A percentile compares a stretch with the other conserved stretches of the same genome.
Evolutionary conservation across 352 stramenopile genomes (phyloP).

Genomic region (Plasmopara muralis): DNA sequence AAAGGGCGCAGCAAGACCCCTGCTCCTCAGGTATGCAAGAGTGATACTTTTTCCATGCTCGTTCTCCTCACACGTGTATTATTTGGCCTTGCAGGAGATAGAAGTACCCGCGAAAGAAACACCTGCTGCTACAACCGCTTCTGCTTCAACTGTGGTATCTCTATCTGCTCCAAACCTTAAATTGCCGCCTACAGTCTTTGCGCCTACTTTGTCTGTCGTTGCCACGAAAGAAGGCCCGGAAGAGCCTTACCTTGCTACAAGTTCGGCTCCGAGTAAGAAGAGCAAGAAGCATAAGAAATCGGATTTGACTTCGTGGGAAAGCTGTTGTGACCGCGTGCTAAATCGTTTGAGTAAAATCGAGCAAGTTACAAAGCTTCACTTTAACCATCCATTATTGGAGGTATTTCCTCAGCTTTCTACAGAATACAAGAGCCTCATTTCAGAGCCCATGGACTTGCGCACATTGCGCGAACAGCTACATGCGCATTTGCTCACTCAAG

Average conservation of each 20-base stretch:
- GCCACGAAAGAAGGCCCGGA: constrained; percentile 33
- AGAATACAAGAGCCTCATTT: constrained; percentile 61
- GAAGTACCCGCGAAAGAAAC: constrained; percentile 4
- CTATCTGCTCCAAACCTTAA: neutral
- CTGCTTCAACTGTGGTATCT: neutral
- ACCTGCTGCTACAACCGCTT: neutral
- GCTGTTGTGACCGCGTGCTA: constrained; percentile 54
- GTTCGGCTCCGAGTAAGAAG: constrained; percentile 36
- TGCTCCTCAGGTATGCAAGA: constrained; percentile 16
- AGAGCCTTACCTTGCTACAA: constrained; percentile 19
- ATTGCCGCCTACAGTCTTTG: constrained; percentile 1
- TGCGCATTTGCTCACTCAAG: constrained; percentile 34
- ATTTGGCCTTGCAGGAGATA: constrained; percentile 10
- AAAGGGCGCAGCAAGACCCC: constrained; percentile 36
- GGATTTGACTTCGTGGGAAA: constrained; percentile 69
- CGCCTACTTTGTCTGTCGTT: constrained; percentile 10
- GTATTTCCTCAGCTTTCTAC: constrained; percentile 63
- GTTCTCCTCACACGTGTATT: neutral
- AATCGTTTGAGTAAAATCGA: constrained; percentile 75
- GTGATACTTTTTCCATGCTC: neutral
- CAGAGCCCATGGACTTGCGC: constrained; percentile 74
- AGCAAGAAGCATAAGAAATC: constrained; percentile 75
- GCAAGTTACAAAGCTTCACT: constrained; percentile 73
- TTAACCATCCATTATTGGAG: constrained; percentile 66
- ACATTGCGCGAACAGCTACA: constrained; percentile 65